Evolutionary conservation across 2,329 filamentous ascomycete genomes (phyloP).

Genomic region (Hysterium pulicare): DNA sequence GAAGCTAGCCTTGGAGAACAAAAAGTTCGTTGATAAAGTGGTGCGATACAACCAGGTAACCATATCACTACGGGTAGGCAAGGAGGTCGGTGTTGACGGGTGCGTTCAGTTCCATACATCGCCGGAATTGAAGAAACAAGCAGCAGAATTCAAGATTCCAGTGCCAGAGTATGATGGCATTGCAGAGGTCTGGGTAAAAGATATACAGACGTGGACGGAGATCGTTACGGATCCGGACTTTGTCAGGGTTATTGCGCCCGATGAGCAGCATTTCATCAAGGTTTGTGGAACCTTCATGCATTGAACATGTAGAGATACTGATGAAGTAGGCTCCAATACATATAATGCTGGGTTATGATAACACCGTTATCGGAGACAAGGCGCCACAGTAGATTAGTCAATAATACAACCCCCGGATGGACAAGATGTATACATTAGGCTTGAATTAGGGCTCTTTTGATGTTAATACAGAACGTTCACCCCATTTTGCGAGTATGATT

Average conservation of each 20-base stretch:
- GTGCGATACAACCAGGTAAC: slow-evolving; percentile 18
- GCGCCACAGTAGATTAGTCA: background rate
- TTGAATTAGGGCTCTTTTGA: no score
- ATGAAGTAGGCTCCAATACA: slow-evolving; percentile 9
- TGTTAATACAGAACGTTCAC: no score
- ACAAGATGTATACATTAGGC: no score
- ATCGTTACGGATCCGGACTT: slow-evolving; percentile 16
- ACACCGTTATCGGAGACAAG: slow-evolving; percentile 11
- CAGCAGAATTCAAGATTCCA: slow-evolving; percentile 13
- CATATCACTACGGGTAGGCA: background rate
- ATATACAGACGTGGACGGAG: slow-evolving; percentile 14
- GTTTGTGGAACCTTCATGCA: background rate
- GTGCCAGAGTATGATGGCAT: slow-evolving; percentile 18
- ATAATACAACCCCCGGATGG: no score
- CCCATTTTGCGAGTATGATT: no score
- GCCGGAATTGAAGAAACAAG: slow-evolving; percentile 10
- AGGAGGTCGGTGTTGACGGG: background rate
- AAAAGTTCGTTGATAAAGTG: slow-evolving; percentile 16
- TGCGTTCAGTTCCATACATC: slow-evolving; percentile 14
- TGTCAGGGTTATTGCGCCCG: slow-evolving; percentile 11
- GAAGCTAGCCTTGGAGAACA: slow-evolving; percentile 17
- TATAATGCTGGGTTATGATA: slow-evolving; percentile 15
- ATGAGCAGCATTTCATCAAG: slow-evolving; percentile 16
- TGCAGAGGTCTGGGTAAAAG: slow-evolving; percentile 20
- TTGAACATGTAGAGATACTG: background rate